A percentile compares a stretch with the other conserved stretches of the same genome.
These are phyloP conservation scores for Curvularia sp. DNA, from an alignment of 2,329 filamentous ascomycete genomes.

Conservation along the genomic window DNA sequence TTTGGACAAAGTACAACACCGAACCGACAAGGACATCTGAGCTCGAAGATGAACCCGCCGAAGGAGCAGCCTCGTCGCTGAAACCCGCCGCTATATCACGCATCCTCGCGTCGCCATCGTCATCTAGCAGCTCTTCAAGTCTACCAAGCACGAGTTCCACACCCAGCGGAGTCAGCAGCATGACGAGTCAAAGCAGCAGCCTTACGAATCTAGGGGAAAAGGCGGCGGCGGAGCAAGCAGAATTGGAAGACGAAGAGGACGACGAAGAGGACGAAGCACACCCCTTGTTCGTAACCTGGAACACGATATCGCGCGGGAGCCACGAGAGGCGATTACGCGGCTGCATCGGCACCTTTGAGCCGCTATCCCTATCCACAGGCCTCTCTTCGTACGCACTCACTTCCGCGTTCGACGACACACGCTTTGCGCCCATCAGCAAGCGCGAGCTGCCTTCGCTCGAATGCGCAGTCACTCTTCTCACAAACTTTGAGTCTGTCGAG, in stretches of 20 bases:
- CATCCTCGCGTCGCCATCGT: conserved; percentile 51
- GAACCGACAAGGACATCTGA: conserved; percentile 18
- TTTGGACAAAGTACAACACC: conserved; percentile 65
- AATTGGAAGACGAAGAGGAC: conserved; percentile 36
- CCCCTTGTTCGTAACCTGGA: conserved; percentile 96
- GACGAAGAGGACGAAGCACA: conserved; percentile 47
- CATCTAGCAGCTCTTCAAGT: conserved; percentile 55
- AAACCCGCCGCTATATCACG: conserved; percentile 56
- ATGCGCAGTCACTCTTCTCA: conserved; percentile 75
- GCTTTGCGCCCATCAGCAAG: conserved; percentile 64
- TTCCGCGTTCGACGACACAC: conserved; percentile 66
- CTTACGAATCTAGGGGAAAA: conserved; percentile 45
- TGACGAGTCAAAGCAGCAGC: conserved; percentile 50
- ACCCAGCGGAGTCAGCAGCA: conserved; percentile 54
- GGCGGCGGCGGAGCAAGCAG: conserved; percentile 37
- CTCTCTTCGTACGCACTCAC: conserved; percentile 19
- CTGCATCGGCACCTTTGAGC: conserved; percentile 79
- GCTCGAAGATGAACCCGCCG: conserved; percentile 11
- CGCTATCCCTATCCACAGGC: conserved; percentile 14
- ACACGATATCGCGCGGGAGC: conserved; percentile 66
- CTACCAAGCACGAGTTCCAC: conserved; percentile 58
- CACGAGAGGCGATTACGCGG: conserved; percentile 75
- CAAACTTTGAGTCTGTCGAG: conserved; percentile 78
- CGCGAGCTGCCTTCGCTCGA: conserved; percentile 50
- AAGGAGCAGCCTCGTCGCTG: conserved; percentile 31